phyloP scores from a whole-genome alignment of 305 asterid species.

The Euphrasia arctica region DNA sequence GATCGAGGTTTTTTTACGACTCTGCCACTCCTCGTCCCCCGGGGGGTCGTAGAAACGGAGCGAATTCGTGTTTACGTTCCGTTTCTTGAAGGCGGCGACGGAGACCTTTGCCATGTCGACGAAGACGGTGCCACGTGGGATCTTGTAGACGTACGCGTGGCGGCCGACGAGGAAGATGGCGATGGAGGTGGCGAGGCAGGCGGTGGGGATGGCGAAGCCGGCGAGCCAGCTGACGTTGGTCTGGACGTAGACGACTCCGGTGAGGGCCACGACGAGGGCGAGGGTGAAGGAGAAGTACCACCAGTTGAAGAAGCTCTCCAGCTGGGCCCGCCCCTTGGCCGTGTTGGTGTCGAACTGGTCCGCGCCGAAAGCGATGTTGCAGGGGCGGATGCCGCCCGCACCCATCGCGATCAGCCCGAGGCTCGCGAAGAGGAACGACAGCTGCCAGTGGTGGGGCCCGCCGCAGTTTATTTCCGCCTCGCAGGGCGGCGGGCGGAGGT shows the following conservation, averaged over 20 bases:
- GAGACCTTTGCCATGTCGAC: slow-evolving; percentile 56
- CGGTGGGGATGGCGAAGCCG: slow-evolving; percentile 74
- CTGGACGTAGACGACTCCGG: slow-evolving; percentile 66
- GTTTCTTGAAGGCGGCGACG: slow-evolving; percentile 41
- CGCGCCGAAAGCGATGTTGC: slow-evolving; percentile 88
- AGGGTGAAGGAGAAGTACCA: slow-evolving; percentile 82
- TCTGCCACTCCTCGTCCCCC: slow-evolving; percentile 15
- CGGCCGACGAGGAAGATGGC: slow-evolving; percentile 56
- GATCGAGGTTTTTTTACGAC: not conserved
- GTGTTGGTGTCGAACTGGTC: slow-evolving; percentile 80
- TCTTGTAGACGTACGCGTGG: slow-evolving; percentile 40
- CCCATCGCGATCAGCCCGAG: slow-evolving; percentile 61
- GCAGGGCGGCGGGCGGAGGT: slow-evolving; percentile 52
- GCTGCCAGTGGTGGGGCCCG: slow-evolving; percentile 64
- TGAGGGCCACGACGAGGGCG: slow-evolving; percentile 70
- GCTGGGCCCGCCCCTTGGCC: slow-evolving; percentile 52
- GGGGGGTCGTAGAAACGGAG: slow-evolving; percentile 33
- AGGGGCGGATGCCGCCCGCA: slow-evolving; percentile 78
- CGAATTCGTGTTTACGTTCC: slow-evolving; percentile 24
- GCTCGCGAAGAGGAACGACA: slow-evolving; percentile 41
- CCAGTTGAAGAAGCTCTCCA: slow-evolving; percentile 81
- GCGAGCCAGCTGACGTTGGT: slow-evolving; percentile 71
- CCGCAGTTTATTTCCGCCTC: slow-evolving; percentile 28
- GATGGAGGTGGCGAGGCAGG: slow-evolving; percentile 57
- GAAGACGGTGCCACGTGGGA: slow-evolving; percentile 53